Base-by-base conservation (phyloP, 2,329 filamentous ascomycete species). In the Neonectria magnoliae region DNA sequence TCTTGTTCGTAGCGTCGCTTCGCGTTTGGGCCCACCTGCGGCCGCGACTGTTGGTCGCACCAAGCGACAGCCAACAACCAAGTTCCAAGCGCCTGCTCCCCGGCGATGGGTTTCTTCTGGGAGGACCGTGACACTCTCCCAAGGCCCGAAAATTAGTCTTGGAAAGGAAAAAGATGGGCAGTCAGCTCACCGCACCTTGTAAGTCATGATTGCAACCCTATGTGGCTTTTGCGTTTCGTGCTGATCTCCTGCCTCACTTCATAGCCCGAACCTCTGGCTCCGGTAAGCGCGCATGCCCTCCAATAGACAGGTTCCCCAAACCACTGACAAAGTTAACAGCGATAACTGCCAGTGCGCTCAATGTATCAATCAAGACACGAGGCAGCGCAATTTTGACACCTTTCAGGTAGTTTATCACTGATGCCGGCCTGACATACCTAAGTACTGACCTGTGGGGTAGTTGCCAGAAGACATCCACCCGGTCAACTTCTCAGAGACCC, bases 261-360 rank as follows among this genome's bases (percentile, higher is more conserved):
- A 31, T 31, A 76, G 74, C 44, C 71, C 73, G 8, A 73, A 73
- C 45, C 22, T 76, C 29, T 76, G 75, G 75, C 65, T 76, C 33
- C 71, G 75, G 75, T 76, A 67, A 57, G 71, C 13, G 48, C 47
- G 56, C 59, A 56, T 53, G 27, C 27, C 10, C 18, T 55, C 7
- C 54, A 33, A 47, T 41, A 60, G 44, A 41, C 8, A 5, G 9
- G 61, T 64, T 8, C 55, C 36, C 47, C 62, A 70, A 56, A 71
- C 54, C 48, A 20, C 10, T 25, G 50, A 38, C 36, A 38, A 16
- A 6, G 36, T n/a, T 29, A 55, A 5, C 36, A 81, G 81, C 22
- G 81, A 83, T 59, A 83, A 82, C 53, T 83, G 81, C 65, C 79
- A 79, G n/a, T 83, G 81, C 66, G 70, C 62, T 2, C 54, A 75